phyloP scores from a whole-genome alignment of 148 eudicot species.

The Cornus florida region DNA sequence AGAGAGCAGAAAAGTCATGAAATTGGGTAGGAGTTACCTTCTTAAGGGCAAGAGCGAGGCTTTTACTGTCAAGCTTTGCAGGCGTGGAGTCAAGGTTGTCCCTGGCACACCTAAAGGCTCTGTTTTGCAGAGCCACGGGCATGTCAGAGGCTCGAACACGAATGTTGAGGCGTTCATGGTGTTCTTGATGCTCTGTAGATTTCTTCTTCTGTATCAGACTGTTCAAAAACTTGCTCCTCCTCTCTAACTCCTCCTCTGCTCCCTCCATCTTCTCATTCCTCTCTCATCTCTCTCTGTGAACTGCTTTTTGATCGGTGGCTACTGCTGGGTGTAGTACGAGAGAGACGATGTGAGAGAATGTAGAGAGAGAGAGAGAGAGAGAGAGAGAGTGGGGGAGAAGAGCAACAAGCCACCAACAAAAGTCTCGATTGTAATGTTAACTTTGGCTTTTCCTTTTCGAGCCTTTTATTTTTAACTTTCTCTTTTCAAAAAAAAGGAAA shows the following conservation, averaged over 20 bases:
- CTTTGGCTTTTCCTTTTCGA: slow-evolving; percentile 10
- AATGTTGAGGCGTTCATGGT: slow-evolving; percentile 19
- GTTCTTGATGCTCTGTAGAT: slow-evolving; percentile 11
- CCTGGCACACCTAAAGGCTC: slow-evolving; percentile 27
- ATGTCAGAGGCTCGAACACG: slow-evolving; percentile 31
- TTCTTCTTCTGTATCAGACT: slow-evolving; percentile 34
- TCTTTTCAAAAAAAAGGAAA: not conserved
- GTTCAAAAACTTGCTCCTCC: slow-evolving; percentile 34
- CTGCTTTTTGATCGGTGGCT: not conserved
- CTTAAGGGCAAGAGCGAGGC: slow-evolving; percentile 30
- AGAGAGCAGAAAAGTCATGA: not conserved
- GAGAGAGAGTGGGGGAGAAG: not conserved
- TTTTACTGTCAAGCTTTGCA: slow-evolving; percentile 28
- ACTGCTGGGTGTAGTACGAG: not conserved
- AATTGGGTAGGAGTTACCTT: slow-evolving; percentile 17
- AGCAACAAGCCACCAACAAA: slow-evolving; percentile 14
- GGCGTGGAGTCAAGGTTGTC: slow-evolving; percentile 23
- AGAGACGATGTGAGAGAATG: not conserved
- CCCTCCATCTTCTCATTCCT: slow-evolving; percentile 30
- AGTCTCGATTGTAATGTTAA: slow-evolving; percentile 5
- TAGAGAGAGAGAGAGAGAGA: not conserved
- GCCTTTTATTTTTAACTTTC: not conserved
- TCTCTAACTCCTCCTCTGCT: slow-evolving; percentile 30
- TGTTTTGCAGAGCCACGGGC: slow-evolving; percentile 27
- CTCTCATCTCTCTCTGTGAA: not conserved